These are phyloP conservation scores for Acer negundo DNA, from an alignment of 345 rosid genomes.

Conservation along the genomic window DNA sequence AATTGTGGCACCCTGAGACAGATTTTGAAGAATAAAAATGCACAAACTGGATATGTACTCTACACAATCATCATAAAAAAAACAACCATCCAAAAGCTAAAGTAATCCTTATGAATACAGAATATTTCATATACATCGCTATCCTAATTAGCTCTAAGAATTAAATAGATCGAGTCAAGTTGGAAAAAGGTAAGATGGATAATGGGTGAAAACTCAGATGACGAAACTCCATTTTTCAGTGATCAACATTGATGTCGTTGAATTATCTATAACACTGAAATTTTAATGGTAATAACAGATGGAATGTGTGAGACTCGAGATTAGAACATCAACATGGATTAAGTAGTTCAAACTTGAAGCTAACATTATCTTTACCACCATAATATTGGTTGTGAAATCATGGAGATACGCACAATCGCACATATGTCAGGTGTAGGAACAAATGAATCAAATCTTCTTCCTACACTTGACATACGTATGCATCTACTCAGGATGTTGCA, in stretches of 20 bases:
- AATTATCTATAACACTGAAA: background rate
- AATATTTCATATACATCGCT: background rate
- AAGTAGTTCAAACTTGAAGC: background rate
- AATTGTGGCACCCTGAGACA: conserved; percentile 72
- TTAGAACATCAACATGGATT: background rate
- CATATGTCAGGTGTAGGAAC: no score
- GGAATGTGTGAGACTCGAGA: background rate
- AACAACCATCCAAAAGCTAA: background rate
- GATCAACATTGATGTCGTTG: background rate
- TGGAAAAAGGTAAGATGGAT: background rate
- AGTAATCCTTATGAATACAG: background rate
- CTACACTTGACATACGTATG: no score
- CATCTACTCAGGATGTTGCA: no score
- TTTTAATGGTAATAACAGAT: background rate
- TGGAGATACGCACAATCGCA: no score
- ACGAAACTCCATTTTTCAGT: background rate
- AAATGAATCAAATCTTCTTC: no score
- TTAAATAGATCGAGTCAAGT: background rate
- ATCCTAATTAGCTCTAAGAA: background rate
- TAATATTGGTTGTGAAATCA: background rate
- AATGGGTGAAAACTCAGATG: background rate
- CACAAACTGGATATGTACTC: background rate
- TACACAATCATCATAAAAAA: background rate
- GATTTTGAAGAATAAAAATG: background rate
- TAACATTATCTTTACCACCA: background rate